These are phyloP conservation scores for Claviceps sp. DNA, from an alignment of 2,329 filamentous ascomycete genomes.

Conservation along the genomic window DNA sequence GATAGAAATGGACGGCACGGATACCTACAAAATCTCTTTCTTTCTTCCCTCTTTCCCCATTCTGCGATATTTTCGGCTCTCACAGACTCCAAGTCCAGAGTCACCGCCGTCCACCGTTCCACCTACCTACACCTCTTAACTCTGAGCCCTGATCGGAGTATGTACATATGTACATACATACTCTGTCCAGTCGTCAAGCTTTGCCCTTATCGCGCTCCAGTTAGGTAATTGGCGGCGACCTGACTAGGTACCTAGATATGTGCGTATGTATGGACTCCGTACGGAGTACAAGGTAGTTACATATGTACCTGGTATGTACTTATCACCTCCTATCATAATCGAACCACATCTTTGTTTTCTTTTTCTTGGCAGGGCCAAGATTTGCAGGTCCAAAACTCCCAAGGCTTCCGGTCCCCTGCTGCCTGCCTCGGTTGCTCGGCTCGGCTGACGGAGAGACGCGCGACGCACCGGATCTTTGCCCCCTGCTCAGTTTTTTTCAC, in stretches of 20 bases:
- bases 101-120: neutral
- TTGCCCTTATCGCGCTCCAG: neutral
- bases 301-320: no score
- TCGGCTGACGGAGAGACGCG: constrained; percentile 1
- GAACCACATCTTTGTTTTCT: neutral
- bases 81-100: no score
- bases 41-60: neutral
- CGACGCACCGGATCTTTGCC: neutral
- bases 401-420: neutral
- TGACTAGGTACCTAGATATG: neutral
- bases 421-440: neutral
- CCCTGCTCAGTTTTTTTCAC: neutral
- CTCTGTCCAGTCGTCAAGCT: neutral
- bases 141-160: neutral
- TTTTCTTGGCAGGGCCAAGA: neutral
- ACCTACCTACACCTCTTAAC: neutral
- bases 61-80: neutral
- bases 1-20: neutral
- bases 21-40: no score
- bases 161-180: no score
- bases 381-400: neutral
- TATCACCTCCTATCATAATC: no score
- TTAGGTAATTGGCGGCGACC: constrained; percentile 1
- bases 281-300: no score
- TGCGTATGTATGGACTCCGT: no score